Evolutionary conservation across 768 basidiomycete species (phyloP), one percentile per base, ranked within the genome.

Genomic region (Nevesoporus exiguus): DNA sequence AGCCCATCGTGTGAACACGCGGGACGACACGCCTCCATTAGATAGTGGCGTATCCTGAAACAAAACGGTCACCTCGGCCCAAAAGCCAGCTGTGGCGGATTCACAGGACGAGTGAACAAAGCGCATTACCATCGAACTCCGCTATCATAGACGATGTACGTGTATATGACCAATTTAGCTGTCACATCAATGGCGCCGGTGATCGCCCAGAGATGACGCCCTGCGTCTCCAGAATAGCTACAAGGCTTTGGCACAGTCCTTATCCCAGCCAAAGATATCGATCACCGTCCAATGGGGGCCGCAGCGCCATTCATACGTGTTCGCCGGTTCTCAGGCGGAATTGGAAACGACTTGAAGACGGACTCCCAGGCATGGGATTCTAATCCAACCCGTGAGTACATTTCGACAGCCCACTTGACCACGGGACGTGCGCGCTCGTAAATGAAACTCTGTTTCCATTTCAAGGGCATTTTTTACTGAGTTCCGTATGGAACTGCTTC

Each of bases 381-480:
- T 29, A 31, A 59, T 47, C 43, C 24, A 29, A 5, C 31, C 36
- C 40, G 60, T 68, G 65, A 66, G 64, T 60, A 56, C 41, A 54
- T 52, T 25, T 54, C 21, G 36, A 47, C 34, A 46, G 48, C 37
- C 13, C 27, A 37, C 49, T 42, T 46, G 41, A 30, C 49, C 52
- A 56, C 53, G 52, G 39, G 49, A 47, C 31, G 22, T 27, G 34
- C 31, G 22, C 36, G 4, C 40, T 36, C 24, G 30, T 33, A 42
- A 52, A 59, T 56, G 54, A 65, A 65, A 61, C 55, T 43, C 45
- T 64, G 56, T 56, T 43, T 64, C 55, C 57, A 56, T 65, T 51
- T 56, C 48, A 39, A 51, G 40, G 22, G 48, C 27, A 10, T 24
- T 19, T 30, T n/a, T 21, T 19, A n/a, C n/a, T 27, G 37, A 39